These are phyloP conservation scores for Debaryomycetaceae sp. DNA, from an alignment of 1,139 yeast species.

Conservation along the genomic window DNA sequence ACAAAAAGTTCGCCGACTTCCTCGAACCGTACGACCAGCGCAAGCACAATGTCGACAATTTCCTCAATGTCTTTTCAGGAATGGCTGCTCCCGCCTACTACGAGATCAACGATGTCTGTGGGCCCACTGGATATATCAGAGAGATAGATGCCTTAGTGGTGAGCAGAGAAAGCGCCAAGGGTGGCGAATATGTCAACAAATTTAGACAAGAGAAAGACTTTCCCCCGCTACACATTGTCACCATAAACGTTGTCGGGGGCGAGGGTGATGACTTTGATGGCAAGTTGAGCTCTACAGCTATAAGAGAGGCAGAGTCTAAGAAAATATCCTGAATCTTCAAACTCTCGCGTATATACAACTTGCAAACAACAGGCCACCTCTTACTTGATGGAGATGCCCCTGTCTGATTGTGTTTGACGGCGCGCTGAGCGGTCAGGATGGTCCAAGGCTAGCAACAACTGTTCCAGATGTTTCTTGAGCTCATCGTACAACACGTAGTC, in stretches of 20 bases:
- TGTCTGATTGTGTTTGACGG: constrained; percentile 45
- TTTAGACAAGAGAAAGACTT: constrained; percentile 56
- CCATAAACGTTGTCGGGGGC: constrained; percentile 67
- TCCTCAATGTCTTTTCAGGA: background rate
- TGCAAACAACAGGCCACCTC: background rate
- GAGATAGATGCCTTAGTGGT: constrained; percentile 78
- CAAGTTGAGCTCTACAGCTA: constrained; percentile 79
- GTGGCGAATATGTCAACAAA: constrained; percentile 70
- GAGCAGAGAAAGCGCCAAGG: constrained; percentile 73
- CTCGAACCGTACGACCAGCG: constrained; percentile 59
- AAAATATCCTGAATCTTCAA: constrained; percentile 4
- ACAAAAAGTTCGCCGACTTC: constrained; percentile 68
- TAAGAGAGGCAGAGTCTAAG: constrained; percentile 23
- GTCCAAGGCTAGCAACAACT: constrained; percentile 64
- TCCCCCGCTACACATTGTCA: constrained; percentile 48
- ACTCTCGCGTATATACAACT: too few relatives aligned
- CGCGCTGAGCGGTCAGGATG: constrained; percentile 72
- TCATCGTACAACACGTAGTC: constrained; percentile 53
- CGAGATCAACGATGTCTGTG: constrained; percentile 81
- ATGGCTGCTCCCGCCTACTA: constrained; percentile 18
- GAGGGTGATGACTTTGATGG: constrained; percentile 54
- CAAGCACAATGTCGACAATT: constrained; percentile 30
- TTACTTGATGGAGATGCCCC: constrained; percentile 52
- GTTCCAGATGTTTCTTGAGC: constrained; percentile 40
- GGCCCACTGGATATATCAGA: constrained; percentile 82